phyloP scores from a whole-genome alignment of 2,329 filamentous ascomycete genomes.

The Dactylella cylindrospora region DNA sequence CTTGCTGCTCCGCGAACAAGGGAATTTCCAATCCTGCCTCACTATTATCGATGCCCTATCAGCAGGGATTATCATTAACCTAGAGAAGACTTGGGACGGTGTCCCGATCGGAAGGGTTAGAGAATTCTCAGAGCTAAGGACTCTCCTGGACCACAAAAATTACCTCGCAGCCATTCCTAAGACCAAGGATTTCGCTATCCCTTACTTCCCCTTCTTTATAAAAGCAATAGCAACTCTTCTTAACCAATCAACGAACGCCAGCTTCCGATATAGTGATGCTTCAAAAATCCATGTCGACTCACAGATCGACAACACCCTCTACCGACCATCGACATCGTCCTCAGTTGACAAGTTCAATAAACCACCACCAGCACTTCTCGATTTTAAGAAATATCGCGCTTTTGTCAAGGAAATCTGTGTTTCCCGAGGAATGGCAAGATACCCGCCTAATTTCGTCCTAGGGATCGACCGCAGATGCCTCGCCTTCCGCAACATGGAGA shows the following conservation, averaged over 20 bases:
- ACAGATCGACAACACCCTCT: conserved; percentile 25
- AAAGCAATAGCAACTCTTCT: conserved; percentile 24
- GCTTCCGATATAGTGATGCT: conserved; percentile 38
- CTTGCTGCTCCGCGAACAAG: conserved; percentile 23
- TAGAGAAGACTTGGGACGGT: conserved; percentile 33
- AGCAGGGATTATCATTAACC: conserved; percentile 21
- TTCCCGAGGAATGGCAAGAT: conserved; percentile 23
- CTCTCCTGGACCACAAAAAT: conserved; percentile 22
- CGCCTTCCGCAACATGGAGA: conserved; percentile 34
- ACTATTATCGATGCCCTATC: conserved; percentile 29
- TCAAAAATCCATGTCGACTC: conserved; percentile 43
- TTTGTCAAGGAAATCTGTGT: conserved; percentile 27
- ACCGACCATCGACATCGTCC: conserved; percentile 19
- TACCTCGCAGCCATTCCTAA: conserved; percentile 19
- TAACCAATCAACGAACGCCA: conserved; percentile 39
- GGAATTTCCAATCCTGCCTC: conserved; percentile 36
- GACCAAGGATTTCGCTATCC: conserved; percentile 37
- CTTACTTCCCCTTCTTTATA: conserved; percentile 40
- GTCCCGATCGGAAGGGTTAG: conserved; percentile 26
- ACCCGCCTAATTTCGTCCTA: conserved; percentile 37
- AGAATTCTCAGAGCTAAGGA: conserved; percentile 31
- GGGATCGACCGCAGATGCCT: conserved; percentile 33
- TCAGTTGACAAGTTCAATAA: conserved; percentile 11
- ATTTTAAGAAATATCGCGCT: conserved; percentile 39
- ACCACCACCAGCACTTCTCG: conserved; percentile 12